These are phyloP conservation scores for Cyclocybe cylindracea DNA, from an alignment of 768 basidiomycete species.

Conservation along the genomic window DNA sequence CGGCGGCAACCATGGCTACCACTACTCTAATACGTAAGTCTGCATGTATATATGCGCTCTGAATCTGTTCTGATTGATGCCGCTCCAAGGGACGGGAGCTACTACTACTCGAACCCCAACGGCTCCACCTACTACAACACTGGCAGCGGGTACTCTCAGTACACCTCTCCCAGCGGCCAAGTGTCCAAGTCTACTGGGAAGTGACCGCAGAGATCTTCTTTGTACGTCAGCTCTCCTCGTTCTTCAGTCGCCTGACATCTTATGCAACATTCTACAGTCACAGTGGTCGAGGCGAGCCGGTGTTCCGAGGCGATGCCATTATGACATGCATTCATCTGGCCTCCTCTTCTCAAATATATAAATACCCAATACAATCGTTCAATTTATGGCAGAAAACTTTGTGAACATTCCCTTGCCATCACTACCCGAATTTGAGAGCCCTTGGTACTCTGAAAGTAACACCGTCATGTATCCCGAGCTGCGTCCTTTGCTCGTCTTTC, in stretches of 20 bases:
- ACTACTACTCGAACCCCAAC: constrained; percentile 64
- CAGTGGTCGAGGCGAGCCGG: too few species aligned
- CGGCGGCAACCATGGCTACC: constrained; percentile 46
- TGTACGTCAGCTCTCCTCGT: not conserved
- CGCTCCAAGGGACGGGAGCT: constrained; percentile 44
- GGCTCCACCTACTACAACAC: constrained; percentile 62
- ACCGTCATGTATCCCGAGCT: too few species aligned
- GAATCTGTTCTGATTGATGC: constrained; percentile 24
- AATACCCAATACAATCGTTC: too few species aligned
- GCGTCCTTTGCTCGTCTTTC: too few species aligned
- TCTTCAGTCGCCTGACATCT: not conserved
- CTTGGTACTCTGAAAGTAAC: too few species aligned
- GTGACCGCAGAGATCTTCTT: not conserved
- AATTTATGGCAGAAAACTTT: too few species aligned
- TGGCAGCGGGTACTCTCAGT: constrained; percentile 46
- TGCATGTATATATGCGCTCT: not conserved
- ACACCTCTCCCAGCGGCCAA: constrained; percentile 47
- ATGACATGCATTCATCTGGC: too few species aligned
- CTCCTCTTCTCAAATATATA: too few species aligned
- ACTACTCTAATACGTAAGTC: constrained; percentile 60
- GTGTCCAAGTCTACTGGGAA: constrained; percentile 14
- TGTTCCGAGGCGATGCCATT: too few species aligned
- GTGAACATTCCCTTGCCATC: too few species aligned
- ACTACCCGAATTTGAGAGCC: too few species aligned
- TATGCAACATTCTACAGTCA: too few species aligned